Evolutionary conservation across 441 rosid species (phyloP), one percentile per base, ranked within the genome.

Genomic region (Isatis lusitanica): DNA sequence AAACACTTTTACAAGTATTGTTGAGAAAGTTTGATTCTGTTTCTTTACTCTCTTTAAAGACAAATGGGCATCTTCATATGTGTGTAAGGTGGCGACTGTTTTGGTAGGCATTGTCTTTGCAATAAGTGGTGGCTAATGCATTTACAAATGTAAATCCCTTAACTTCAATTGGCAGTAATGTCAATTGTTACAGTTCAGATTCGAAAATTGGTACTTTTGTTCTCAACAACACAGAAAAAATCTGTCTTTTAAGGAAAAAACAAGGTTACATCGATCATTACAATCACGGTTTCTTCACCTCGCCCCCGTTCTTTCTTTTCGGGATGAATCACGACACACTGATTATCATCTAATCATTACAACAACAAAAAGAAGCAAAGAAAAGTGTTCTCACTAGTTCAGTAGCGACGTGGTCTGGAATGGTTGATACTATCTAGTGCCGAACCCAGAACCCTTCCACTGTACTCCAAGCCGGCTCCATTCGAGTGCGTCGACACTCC

Each of bases 121-220:
- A 21, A 21, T 95, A 43, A 94, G 94, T 33, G 97, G 95, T 15
- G 97, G 97, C 63, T 94, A 78, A 53, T 53, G 9, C 38, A 28
- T 4, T 17, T 13, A 17, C 38, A 53, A 28, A 28, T 52, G 36
- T 13, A 52, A 13, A 26, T 13, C 35, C 35, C 9, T 53, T 28
- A 53, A 28, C 58, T 30, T 30, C 28, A 26, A 26, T 26, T 26
- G 48, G 40, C 46, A 43, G 24, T 36, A 24, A 52, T 16, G 9
- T 5, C 12, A 21, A 16, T 15, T 35, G 51, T 57, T 57, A 74
- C 28, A 43, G 33, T 56, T 18, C 18, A 17, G 24, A 28, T 7
- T 9, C 31, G 46, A 53, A 55, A 26, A 18, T 17, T 13, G 4
- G 10, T 39, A 28, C 38, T 11, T 61, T 43, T 68, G 43, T 68